phyloP scores from a whole-genome alignment of 2,329 filamentous ascomycete species.

The Calonectria hawksworthii region DNA sequence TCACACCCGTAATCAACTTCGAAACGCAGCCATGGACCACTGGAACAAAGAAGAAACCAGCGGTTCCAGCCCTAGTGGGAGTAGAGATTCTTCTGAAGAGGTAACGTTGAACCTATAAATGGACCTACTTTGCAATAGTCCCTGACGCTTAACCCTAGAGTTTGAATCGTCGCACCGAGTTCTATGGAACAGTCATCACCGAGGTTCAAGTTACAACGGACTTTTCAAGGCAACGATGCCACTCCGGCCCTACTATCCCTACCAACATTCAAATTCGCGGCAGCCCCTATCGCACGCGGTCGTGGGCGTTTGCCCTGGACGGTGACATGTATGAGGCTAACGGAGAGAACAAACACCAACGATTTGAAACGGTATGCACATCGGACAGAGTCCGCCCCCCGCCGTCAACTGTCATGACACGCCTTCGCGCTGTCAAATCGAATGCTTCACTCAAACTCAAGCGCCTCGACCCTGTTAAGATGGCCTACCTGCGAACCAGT shows the following conservation, averaged over 20 bases:
- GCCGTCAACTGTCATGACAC: slow-evolving; percentile 33
- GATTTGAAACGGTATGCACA: slow-evolving; percentile 49
- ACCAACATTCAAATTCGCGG: slow-evolving; percentile 29
- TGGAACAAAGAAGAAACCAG: slow-evolving; percentile 39
- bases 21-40: slow-evolving; percentile 56
- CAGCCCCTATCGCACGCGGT: slow-evolving; percentile 38
- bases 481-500: slow-evolving; percentile 71
- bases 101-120: slow-evolving; percentile 33
- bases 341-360: slow-evolving; percentile 33
- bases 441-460: slow-evolving; percentile 50
- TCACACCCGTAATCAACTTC: slow-evolving; percentile 68
- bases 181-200: slow-evolving; percentile 64
- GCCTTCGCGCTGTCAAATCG: slow-evolving; percentile 43
- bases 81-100: slow-evolving; percentile 52
- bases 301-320: slow-evolving; percentile 41
- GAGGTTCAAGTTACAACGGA: slow-evolving; percentile 61
- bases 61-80: slow-evolving; percentile 39
- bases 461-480: slow-evolving; percentile 67
- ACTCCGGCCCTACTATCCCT: slow-evolving; percentile 26
- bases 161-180: slow-evolving; percentile 46
- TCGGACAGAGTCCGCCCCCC: slow-evolving; percentile 39
- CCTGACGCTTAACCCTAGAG: slow-evolving; percentile 44
- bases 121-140: background rate
- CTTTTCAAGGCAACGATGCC: slow-evolving; percentile 30
- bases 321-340: slow-evolving; percentile 32